Evolutionary conservation across 257 asterid genomes (phyloP).

Genomic region (Solanum ossicruentum): DNA sequence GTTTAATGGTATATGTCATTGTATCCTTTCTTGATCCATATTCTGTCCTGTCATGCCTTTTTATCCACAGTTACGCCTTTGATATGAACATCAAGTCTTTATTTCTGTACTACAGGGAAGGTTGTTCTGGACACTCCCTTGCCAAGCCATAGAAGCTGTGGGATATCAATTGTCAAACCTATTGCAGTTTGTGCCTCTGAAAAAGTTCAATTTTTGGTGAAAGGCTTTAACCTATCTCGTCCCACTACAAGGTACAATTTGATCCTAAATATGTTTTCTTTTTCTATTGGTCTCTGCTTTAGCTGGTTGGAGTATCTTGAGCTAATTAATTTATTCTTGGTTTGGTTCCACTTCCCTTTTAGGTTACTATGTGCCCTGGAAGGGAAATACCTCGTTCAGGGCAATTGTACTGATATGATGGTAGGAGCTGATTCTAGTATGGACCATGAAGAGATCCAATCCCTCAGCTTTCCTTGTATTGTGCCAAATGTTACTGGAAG

Average conservation of each 20-base stretch:
- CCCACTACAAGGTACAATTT: constrained; percentile 57
- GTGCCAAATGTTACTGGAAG: constrained; percentile 69
- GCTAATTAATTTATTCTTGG: background rate
- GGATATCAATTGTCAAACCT: constrained; percentile 65
- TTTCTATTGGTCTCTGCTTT: background rate
- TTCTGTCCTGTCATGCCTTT: background rate
- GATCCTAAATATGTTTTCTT: background rate
- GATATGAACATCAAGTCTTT: constrained; percentile 1
- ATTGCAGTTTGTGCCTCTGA: constrained; percentile 71
- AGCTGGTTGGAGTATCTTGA: background rate
- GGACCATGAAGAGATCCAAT: constrained; percentile 43
- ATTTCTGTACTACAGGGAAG: constrained; percentile 45
- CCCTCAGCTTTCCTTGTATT: constrained; percentile 54
- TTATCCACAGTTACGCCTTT: background rate
- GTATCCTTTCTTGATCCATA: background rate
- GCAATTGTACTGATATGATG: constrained; percentile 31
- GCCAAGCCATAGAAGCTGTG: constrained; percentile 34
- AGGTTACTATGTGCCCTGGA: constrained; percentile 69
- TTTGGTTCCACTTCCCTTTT: constrained; percentile 2
- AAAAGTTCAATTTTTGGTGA: constrained; percentile 54
- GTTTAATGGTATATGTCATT: constrained; percentile 45
- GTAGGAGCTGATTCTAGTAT: constrained; percentile 22
- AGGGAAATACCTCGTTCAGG: constrained; percentile 56
- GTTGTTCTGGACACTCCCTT: constrained; percentile 61
- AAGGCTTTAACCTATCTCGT: constrained; percentile 53